Evolutionary conservation across 2,329 filamentous ascomycete genomes (phyloP), one percentile per base, ranked within the genome.

Genomic region (Harringtonia aguacate): DNA sequence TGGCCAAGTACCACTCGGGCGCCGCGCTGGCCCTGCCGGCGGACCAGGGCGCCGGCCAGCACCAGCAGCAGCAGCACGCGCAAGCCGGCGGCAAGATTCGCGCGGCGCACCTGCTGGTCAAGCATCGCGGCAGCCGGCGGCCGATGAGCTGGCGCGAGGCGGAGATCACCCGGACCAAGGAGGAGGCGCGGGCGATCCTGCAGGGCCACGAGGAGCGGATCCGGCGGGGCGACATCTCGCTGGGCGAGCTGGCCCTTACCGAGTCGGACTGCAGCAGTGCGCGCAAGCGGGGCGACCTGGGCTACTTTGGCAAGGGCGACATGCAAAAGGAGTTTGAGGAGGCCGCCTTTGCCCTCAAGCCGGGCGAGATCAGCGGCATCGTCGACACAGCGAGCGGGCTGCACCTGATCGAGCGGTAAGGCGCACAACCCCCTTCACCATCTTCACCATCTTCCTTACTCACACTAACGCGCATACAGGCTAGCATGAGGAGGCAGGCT

Each of bases 251-350:
- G 52, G 92, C 92, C 13, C 76, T 79, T 47, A 84, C 79, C 36
- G 92, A 97, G 68, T 94, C 86, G 15, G 92, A 98, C 67, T 97
- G 90, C 68, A 94, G 86, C 64, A 95, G 88, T 55, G 89, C 92
- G 27, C 79, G 88, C 55, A 98, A 97, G 75, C 79, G 81, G 53
- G 92, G 92, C 46, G 92, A 98, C 61, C 68, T 98, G 68, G 92
- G 92, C 18, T 95, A 89, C 65, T 98, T 98, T 63, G 89, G 87
- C 45, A 81, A 76, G 56, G 87, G 88, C 24, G 90, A 97, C 58
- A 98, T 98, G 92, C 92, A 98, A 63, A 90, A 89, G 69, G 90
- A 95, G 66, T 98, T 98, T 58, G 92, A 98, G 67, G 87, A 95
- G 45, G 89, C 89, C 5, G 84, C 92, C 1, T 98, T 98, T 66